Conservation (phyloP, 2,329 filamentous ascomycete genomes). For the Ambrosiella cleistominuta region DNA sequence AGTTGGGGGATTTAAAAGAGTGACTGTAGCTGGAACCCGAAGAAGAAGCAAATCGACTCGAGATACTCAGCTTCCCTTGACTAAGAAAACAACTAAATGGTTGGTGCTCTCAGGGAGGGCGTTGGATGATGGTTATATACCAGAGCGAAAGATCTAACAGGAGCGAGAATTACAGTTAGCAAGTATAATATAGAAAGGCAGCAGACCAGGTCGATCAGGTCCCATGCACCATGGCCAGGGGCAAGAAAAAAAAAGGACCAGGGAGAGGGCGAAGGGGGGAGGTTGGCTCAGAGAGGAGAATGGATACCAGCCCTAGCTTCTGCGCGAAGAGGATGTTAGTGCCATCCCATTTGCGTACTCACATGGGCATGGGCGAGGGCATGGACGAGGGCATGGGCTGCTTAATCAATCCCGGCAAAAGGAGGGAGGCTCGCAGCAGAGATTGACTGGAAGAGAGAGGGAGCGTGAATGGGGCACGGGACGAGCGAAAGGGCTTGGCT, state of each 20-base stretch:
- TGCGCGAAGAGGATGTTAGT: neutral
- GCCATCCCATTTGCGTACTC: slow-evolving; percentile 3
- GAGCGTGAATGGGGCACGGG: neutral
- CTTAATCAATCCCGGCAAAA: neutral
- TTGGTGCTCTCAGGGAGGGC: slow-evolving; percentile 13
- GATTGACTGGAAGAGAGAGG: neutral
- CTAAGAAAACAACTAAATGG: slow-evolving; percentile 11
- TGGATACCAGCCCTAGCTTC: slow-evolving; percentile 11
- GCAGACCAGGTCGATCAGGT: slow-evolving; percentile 1
- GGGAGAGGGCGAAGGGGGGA: slow-evolving; percentile 5
- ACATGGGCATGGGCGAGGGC: slow-evolving; percentile 1
- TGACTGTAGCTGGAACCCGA: slow-evolving; percentile 13
- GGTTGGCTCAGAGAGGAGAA: slow-evolving; percentile 13
- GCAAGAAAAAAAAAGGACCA: slow-evolving; percentile 5
- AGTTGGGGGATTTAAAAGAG: slow-evolving; percentile 9
- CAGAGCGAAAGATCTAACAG: slow-evolving; percentile 11
- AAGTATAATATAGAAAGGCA: slow-evolving; percentile 8
- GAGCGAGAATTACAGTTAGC: slow-evolving; percentile 12
- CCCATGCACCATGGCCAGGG: slow-evolving; percentile 5
- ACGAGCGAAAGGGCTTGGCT: neutral
- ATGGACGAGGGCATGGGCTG: neutral
- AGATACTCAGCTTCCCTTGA: slow-evolving; percentile 13
- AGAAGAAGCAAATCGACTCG: slow-evolving; percentile 13
- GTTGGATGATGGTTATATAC: slow-evolving; percentile 14
- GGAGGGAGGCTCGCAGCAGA: neutral